A percentile compares a stretch with the other conserved stretches of the same genome.
phyloP scores from a whole-genome alignment of 805 yeast species.

The Candida sphagnicola region DNA sequence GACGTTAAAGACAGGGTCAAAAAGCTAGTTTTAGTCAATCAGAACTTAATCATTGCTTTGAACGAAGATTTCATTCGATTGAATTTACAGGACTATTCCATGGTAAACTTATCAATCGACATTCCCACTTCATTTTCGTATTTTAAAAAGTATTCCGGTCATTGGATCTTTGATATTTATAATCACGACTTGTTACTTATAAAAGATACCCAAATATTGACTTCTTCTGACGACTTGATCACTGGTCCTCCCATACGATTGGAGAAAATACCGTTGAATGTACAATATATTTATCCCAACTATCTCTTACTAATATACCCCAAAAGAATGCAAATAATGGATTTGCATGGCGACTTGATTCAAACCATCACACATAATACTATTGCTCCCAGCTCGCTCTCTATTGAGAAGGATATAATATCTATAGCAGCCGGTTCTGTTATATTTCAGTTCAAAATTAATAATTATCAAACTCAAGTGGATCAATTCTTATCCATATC shows the following conservation, averaged over 20 bases:
- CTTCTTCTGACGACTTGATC: slow-evolving; percentile 7
- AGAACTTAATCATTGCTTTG: slow-evolving; percentile 19
- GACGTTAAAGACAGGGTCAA: slow-evolving; percentile 21
- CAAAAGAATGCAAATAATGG: slow-evolving; percentile 33
- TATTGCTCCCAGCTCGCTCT: slow-evolving; percentile 18
- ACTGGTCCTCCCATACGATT: slow-evolving; percentile 20
- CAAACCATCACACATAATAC: slow-evolving; percentile 33
- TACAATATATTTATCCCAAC: slow-evolving; percentile 26
- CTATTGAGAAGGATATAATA: slow-evolving; percentile 10
- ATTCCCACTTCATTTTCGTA: slow-evolving; percentile 4
- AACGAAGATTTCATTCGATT: slow-evolving; percentile 18
- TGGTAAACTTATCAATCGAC: slow-evolving; percentile 1
- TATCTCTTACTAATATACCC: slow-evolving; percentile 28
- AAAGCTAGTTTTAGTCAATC: not conserved
- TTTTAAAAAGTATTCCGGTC: slow-evolving; percentile 3
- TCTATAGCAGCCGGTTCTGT: slow-evolving; percentile 26
- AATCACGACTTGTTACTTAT: slow-evolving; percentile 20
- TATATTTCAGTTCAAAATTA: slow-evolving; percentile 26
- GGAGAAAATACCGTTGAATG: slow-evolving; percentile 19
- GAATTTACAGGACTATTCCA: slow-evolving; percentile 3
- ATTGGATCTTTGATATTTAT: slow-evolving; percentile 5
- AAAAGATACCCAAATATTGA: slow-evolving; percentile 30
- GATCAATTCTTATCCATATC: slow-evolving; percentile 29
- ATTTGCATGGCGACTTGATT: slow-evolving; percentile 30
- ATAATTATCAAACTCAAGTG: slow-evolving; percentile 29